Percentiles rank a stretch among this genome's conserved stretches.
phyloP scores from a whole-genome alignment of 2,329 filamentous ascomycete genomes.

The Lasiodiplodia theobromae region DNA sequence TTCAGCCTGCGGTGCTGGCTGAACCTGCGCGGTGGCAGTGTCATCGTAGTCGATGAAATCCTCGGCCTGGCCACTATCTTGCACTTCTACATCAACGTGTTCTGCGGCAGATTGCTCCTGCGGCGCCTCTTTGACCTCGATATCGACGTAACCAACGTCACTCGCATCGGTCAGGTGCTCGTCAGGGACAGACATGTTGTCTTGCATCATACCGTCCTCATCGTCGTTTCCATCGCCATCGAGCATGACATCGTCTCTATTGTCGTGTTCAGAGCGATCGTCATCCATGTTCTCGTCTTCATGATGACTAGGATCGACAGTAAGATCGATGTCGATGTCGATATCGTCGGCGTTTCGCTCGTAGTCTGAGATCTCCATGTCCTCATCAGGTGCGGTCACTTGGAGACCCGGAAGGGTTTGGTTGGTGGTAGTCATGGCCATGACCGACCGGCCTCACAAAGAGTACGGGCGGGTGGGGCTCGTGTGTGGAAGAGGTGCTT shows the following conservation, averaged over 20 bases:
- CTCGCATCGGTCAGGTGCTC: slow-evolving; percentile 33
- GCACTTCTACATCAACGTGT: slow-evolving; percentile 31
- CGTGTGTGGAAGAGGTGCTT: not conserved
- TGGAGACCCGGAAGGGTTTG: slow-evolving; percentile 37
- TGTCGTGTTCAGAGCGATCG: slow-evolving; percentile 38
- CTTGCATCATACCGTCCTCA: slow-evolving; percentile 31
- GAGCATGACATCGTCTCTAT: slow-evolving; percentile 48
- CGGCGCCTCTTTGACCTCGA: slow-evolving; percentile 22
- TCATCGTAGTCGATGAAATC: slow-evolving; percentile 31
- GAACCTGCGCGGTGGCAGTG: slow-evolving; percentile 15
- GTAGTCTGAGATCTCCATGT: slow-evolving; percentile 63
- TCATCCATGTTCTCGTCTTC: slow-evolving; percentile 65
- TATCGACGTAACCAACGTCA: slow-evolving; percentile 30
- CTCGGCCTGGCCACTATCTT: slow-evolving; percentile 32
- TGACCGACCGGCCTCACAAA: slow-evolving; percentile 8
- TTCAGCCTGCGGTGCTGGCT: not conserved
- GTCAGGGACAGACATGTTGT: slow-evolving; percentile 29
- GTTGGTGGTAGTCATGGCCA: slow-evolving; percentile 29
- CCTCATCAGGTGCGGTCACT: slow-evolving; percentile 53
- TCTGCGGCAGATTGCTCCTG: slow-evolving; percentile 3
- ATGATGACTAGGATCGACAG: slow-evolving; percentile 37
- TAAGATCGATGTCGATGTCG: slow-evolving; percentile 66
- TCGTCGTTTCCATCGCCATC: slow-evolving; percentile 40
- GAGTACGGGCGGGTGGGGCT: not conserved
- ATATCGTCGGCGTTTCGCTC: slow-evolving; percentile 58